Evolutionary conservation across 176 grass and related monocot genomes (phyloP).

Genomic region (Secale cereale): DNA sequence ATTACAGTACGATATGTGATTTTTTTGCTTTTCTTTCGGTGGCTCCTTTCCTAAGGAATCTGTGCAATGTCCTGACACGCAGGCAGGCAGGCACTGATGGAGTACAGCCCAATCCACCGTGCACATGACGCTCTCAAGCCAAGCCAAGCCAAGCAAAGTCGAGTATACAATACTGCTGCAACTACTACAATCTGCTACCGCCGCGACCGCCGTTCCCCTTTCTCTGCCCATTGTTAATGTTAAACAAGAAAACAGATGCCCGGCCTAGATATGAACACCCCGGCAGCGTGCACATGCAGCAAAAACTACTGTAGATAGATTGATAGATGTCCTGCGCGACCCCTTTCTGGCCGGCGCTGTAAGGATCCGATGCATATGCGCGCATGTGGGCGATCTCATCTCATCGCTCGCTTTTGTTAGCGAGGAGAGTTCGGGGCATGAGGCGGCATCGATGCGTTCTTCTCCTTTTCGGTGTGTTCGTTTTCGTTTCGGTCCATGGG

Average conservation of each 20-base stretch:
- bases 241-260: neutral
- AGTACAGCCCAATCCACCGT: conserved; percentile 36
- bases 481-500: neutral
- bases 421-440: neutral
- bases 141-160: neutral
- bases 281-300: conserved; percentile 23
- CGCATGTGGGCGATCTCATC: neutral
- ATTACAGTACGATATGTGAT: neutral
- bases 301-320: neutral
- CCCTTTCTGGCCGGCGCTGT: neutral
- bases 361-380: conserved; percentile 29
- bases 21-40: neutral
- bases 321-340: neutral
- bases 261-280: conserved; percentile 19
- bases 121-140: conserved; percentile 25
- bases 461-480: neutral
- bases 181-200: neutral
- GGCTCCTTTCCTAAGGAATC: conserved; percentile 9
- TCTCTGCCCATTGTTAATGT: neutral
- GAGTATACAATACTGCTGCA: neutral
- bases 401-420: neutral
- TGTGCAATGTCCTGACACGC: conserved; percentile 19
- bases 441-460: neutral
- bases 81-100: neutral
- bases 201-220: neutral